phyloP scores from a whole-genome alignment of 805 yeast genomes.

The Metschnikowia continentalis region DNA sequence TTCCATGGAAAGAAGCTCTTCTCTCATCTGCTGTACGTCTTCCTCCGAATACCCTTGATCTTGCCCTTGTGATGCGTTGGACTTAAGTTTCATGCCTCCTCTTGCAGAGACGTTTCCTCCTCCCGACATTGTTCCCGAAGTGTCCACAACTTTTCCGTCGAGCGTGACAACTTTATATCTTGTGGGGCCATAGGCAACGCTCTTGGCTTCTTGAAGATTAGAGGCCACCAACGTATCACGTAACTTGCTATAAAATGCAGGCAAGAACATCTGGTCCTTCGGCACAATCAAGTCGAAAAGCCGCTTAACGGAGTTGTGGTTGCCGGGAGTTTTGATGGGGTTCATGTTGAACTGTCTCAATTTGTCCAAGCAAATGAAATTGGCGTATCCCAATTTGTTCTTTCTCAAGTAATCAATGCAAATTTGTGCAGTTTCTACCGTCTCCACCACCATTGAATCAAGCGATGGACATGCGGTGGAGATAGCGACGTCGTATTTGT shows the following conservation, averaged over 20 bases:
- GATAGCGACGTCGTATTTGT: constrained; percentile 84
- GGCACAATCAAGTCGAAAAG: constrained; percentile 79
- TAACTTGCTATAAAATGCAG: constrained; percentile 86
- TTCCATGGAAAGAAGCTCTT: constrained; percentile 52
- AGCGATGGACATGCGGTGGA: constrained; percentile 92
- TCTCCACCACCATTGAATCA: constrained; percentile 90
- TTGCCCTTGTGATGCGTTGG: constrained; percentile 25
- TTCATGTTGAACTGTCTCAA: constrained; percentile 57
- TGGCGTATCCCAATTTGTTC: constrained; percentile 82
- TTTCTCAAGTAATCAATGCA: constrained; percentile 78
- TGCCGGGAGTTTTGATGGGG: constrained; percentile 63
- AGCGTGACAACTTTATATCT: constrained; percentile 88
- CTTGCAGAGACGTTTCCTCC: constrained; percentile 73
- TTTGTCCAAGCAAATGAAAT: constrained; percentile 76
- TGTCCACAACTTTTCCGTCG: constrained; percentile 88
- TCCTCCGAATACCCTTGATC: constrained; percentile 45
- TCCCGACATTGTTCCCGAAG: constrained; percentile 94
- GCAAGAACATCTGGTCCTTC: constrained; percentile 60
- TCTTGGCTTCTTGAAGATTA: constrained; percentile 73
- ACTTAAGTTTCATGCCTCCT: constrained; percentile 71
- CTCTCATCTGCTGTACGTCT: constrained; percentile 52
- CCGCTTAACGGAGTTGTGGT: constrained; percentile 62
- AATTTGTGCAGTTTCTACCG: constrained; percentile 54
- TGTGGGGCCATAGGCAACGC: constrained; percentile 77
- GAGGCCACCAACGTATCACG: constrained; percentile 85